Evolutionary conservation across 768 basidiomycete genomes (phyloP).

Genomic region (Phylloporus sp.): DNA sequence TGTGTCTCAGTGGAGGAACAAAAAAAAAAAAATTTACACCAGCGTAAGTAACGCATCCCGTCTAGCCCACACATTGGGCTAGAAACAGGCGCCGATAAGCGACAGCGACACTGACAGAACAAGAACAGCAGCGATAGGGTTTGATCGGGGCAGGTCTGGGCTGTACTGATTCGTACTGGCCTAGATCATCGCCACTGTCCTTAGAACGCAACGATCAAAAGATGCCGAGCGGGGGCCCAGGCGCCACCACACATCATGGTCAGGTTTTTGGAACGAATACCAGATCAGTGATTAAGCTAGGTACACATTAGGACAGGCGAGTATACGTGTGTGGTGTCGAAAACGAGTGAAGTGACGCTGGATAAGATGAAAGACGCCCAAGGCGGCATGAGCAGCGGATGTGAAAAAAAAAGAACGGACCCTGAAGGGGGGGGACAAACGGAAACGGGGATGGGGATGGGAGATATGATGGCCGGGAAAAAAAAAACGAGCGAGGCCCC

Average conservation of each 20-base stretch:
- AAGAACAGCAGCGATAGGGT: not conserved
- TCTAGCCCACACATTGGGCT: too few relatives aligned
- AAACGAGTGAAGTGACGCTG: not conserved
- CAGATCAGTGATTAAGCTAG: conserved; percentile 23
- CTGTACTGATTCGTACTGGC: too few relatives aligned
- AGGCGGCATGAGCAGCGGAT: not conserved
- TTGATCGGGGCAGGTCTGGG: not conserved
- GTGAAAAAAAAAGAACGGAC: not conserved
- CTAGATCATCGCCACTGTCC: too few relatives aligned
- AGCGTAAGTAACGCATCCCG: too few relatives aligned
- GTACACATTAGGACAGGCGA: conserved; percentile 24
- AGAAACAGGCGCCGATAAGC: too few relatives aligned
- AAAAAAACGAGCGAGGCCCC: conserved; percentile 6
- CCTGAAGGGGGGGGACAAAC: conserved; percentile 11
- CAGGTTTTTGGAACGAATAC: conserved; percentile 1
- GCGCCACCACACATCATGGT: not conserved
- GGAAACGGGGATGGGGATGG: not conserved
- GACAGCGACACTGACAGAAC: too few relatives aligned
- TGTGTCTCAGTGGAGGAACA: too few relatives aligned
- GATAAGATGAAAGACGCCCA: too few relatives aligned
- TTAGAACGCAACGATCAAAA: too few relatives aligned
- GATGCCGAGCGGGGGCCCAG: not conserved
- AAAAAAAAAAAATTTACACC: too few relatives aligned
- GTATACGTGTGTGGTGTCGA: not conserved
- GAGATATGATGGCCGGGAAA: not conserved